Evolutionary conservation across 805 yeast genomes (phyloP).

Genomic region (Lipomyces yamadae): DNA sequence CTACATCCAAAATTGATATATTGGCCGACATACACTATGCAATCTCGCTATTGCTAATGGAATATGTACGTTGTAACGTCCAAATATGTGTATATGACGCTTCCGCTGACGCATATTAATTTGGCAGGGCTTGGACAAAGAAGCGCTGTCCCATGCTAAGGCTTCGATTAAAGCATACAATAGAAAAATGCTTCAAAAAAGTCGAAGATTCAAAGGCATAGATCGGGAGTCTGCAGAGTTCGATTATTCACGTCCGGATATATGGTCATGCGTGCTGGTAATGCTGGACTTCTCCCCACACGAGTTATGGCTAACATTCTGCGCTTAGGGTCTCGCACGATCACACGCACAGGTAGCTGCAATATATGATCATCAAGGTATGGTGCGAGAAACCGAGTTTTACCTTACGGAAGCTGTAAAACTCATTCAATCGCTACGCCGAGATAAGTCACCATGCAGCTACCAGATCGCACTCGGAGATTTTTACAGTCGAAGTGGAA

Average conservation of each 20-base stretch:
- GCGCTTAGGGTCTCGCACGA: conserved; percentile 36
- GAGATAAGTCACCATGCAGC: conserved; percentile 36
- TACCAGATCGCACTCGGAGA: conserved; percentile 21
- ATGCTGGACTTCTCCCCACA: not conserved
- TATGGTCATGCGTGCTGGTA: not conserved
- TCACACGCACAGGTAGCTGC: conserved; percentile 37
- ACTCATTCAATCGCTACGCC: conserved; percentile 39
- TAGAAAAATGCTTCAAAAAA: conserved; percentile 1
- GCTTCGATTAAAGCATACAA: conserved; percentile 18
- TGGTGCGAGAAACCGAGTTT: conserved; percentile 48
- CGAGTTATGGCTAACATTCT: conserved; percentile 12
- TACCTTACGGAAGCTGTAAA: conserved; percentile 45
- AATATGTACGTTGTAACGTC: conserved; percentile 11
- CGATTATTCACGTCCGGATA: conserved; percentile 2
- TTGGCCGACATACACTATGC: conserved; percentile 1
- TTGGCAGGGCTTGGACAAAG: conserved; percentile 15
- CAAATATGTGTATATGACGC: not conserved
- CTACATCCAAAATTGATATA: not conserved
- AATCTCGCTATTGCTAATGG: conserved; percentile 25
- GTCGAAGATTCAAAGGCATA: not conserved
- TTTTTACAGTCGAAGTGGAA: conserved; percentile 31
- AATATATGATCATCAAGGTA: conserved; percentile 46
- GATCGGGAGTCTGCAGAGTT: conserved; percentile 2
- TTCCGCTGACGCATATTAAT: conserved; percentile 5
- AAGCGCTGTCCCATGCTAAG: conserved; percentile 24